Percentiles rank a stretch among this genome's conserved stretches.
These are phyloP conservation scores for Fragilariopsis cylindrus DNA, from an alignment of 108 stramenopile species.

Conservation along the genomic window DNA sequence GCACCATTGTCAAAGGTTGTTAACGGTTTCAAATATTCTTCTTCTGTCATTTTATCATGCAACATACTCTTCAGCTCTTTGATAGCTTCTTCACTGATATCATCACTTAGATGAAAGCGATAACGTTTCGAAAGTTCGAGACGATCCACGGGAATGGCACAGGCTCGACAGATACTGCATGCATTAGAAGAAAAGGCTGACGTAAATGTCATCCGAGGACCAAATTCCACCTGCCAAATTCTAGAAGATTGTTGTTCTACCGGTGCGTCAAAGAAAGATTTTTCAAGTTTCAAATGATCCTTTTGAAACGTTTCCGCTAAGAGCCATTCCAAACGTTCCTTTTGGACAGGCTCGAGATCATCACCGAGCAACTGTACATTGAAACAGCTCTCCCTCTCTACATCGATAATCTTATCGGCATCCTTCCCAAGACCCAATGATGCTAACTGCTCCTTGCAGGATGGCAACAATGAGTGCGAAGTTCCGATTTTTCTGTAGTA, in stretches of 20 bases:
- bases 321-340: slow-evolving; percentile 81
- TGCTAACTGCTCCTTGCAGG: slow-evolving; percentile 63
- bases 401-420: slow-evolving; percentile 41
- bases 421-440: slow-evolving; percentile 38
- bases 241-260: slow-evolving; percentile 44
- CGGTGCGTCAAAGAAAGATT: slow-evolving; percentile 43
- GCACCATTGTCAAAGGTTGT: slow-evolving; percentile 82
- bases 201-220: slow-evolving; percentile 97
- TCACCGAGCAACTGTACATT: slow-evolving; percentile 51
- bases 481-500: slow-evolving; percentile 82
- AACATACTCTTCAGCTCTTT: slow-evolving; percentile 59
- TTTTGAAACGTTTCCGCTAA: slow-evolving; percentile 91
- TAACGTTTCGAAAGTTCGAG: slow-evolving; percentile 90
- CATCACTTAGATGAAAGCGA: slow-evolving; percentile 38
- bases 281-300: slow-evolving; percentile 57
- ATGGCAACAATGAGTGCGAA: slow-evolving; percentile 76
- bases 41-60: slow-evolving; percentile 99
- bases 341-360: slow-evolving; percentile 42
- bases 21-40: slow-evolving; percentile 80
- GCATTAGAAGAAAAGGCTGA: slow-evolving; percentile 98
- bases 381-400: slow-evolving; percentile 84
- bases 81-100: slow-evolving; percentile 39
- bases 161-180: slow-evolving; percentile 83
- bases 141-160: slow-evolving; percentile 73
- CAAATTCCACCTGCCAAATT: slow-evolving; percentile 92